Base-by-base conservation (phyloP, 169 alveolate species). In the Eimeria falciformis region DNA sequence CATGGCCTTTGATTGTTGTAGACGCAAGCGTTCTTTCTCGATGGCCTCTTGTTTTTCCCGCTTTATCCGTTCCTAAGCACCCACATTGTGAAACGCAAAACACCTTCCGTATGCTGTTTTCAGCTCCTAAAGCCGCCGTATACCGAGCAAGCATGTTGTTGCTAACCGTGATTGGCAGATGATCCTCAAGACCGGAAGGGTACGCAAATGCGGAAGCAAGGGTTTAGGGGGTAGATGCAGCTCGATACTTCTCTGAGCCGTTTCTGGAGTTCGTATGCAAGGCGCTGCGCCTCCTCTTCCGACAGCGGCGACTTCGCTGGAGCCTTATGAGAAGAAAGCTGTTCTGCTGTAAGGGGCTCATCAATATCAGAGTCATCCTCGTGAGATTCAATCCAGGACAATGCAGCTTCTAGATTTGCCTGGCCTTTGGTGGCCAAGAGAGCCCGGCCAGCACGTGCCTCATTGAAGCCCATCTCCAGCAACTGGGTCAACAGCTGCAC, bases 41-140 rank as follows among this genome's bases (percentile, higher is more conserved):
- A 94, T 89, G 17, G 94, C 96, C 56, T 93, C 96, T 45, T 93
- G 94, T 69, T 92, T 94, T 71, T 94, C 96, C 84, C 94, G 55
- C 56, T 93, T 90, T 0, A 90, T 27, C 23, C 96, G 94, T 29
- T 91, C 91, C 91, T 90, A 86, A 7, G 47, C 65, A 40, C 40
- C 86, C 68, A 21, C 68, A 77, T 33, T 33, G 40, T 33, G 40
- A 33, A 33, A 33, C 40, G 40, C 40, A 33, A 33, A 33, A 33
- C 40, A 33, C 40, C 40, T 0, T 33, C 40, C 40, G 40, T 33
- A 33, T 1, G 40, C 40, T 33, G 40, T 33, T 33, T 0, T 33
- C 40, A 33, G 40, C 40, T 33, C 40, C 40, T 33, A 1, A 33
- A 33, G 40, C 40, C 40, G 40, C 40, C 40, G 40, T 33, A 33